Evolutionary conservation across 805 yeast genomes (phyloP), one percentile per base, ranked within the genome.

Genomic region (Schwanniomyces occidentalis): DNA sequence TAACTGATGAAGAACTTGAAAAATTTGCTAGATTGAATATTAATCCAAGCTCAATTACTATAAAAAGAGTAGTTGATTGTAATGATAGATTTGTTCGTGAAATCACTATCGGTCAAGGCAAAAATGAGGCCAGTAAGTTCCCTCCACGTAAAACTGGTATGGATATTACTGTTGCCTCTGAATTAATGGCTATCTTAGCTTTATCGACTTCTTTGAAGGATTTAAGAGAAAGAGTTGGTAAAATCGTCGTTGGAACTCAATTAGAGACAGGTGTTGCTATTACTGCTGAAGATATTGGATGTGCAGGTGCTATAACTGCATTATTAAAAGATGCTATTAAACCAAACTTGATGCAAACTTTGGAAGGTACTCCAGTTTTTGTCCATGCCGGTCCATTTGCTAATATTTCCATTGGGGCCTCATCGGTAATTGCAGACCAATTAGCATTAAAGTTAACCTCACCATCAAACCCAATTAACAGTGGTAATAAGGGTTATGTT

Each of bases 321-420:
- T 73, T 91, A 54, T 71, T 91, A 74, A 91, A 89, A 68, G 98
- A 91, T 58, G 96, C 98, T 16, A 82, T 91, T 59, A 91, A 90
- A 69, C 98, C 98, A 47, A 91, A 87, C 59, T 65, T 91, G 58
- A 91, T 91, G 98, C 98, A 91, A 66, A 87, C 97, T 32, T 75
- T 91, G 42, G 97, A 91, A 66, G 98, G 98, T 41, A 90, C 97
- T 6, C 98, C 98, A 5, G 98, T 91, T 16, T 80, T 91, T 54
- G 96, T 91, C 13, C 98, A 91, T 58, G 97, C 97, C 25, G 98
- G 98, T 44, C 98, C 98, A 18, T 91, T 91, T 61, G 98, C 98
- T 47, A 91, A 91, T 66, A 91, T 91, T 46, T 86, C 96, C 21
- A 91, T 91, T 58, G 99, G 99, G 51, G 96, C 97, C 9, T 85